A percentile compares a stretch with the other conserved stretches of the same genome.
Conservation (phyloP, 768 basidiomycete species). For the Serpula lacrymans region DNA sequence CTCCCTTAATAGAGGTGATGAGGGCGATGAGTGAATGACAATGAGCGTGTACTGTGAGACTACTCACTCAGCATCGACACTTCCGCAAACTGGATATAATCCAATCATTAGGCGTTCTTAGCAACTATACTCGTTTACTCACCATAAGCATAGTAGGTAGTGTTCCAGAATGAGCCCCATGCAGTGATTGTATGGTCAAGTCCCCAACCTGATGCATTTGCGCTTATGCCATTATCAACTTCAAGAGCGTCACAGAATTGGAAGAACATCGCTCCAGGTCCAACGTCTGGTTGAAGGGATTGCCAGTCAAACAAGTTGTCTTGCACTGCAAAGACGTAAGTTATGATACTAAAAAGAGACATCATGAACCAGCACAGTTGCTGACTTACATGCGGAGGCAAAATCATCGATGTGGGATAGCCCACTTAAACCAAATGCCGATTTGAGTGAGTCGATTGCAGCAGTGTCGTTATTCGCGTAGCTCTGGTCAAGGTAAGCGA, state of each 20-base stretch:
- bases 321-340: slow-evolving; percentile 36
- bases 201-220: slow-evolving; percentile 54
- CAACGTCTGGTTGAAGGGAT: slow-evolving; percentile 46
- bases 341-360: slow-evolving; percentile 18
- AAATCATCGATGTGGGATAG: slow-evolving; percentile 65
- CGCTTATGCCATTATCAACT: slow-evolving; percentile 37
- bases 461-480: slow-evolving; percentile 41
- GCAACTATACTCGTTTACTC: too few relatives aligned
- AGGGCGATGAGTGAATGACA: too few relatives aligned
- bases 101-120: background rate
- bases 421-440: slow-evolving; percentile 53
- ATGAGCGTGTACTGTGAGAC: slow-evolving; percentile 34
- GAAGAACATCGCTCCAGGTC: slow-evolving; percentile 35
- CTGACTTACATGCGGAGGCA: slow-evolving; percentile 50
- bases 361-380: slow-evolving; percentile 19
- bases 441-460: slow-evolving; percentile 54
- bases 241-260: slow-evolving; percentile 39
- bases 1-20: slow-evolving; percentile 11
- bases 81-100: slow-evolving; percentile 47
- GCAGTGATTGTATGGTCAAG: slow-evolving; percentile 55
- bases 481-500: slow-evolving; percentile 57
- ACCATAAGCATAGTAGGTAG: slow-evolving; percentile 45
- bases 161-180: slow-evolving; percentile 59
- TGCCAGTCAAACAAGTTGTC: slow-evolving; percentile 69
- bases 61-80: slow-evolving; percentile 44